Evolutionary conservation across 2,329 filamentous ascomycete species (phyloP).

Genomic region (Xylariaceae sp.): DNA sequence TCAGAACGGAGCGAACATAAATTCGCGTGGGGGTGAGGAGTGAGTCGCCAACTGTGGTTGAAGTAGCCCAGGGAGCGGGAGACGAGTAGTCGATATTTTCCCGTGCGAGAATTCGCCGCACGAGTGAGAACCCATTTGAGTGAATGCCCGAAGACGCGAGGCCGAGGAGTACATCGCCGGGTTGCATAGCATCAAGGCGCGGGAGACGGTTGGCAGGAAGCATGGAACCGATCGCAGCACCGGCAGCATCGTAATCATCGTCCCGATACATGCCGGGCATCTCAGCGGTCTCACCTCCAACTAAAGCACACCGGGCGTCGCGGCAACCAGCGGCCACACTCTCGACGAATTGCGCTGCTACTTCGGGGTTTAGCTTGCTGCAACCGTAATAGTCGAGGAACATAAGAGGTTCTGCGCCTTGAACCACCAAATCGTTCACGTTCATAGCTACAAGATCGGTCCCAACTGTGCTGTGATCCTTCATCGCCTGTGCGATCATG

Average conservation of each 20-base stretch:
- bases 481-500: conserved; percentile 87
- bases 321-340: conserved; percentile 87
- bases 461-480: conserved; percentile 90
- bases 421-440: conserved; percentile 94
- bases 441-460: conserved; percentile 99
- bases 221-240: conserved; percentile 85
- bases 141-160: conserved; percentile 84
- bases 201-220: conserved; percentile 69
- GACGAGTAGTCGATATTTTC: conserved; percentile 70
- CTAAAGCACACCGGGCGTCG: conserved; percentile 80
- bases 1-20: conserved; percentile 81
- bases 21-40: conserved; percentile 89
- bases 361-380: conserved; percentile 76
- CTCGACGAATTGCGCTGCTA: conserved; percentile 81
- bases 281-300: conserved; percentile 97
- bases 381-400: conserved; percentile 99
- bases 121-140: conserved; percentile 97
- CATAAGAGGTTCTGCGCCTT: conserved; percentile 90
- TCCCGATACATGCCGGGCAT: conserved; percentile 94
- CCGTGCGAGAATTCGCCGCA: conserved; percentile 79
- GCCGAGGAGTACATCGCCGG: conserved; percentile 82
- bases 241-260: conserved; percentile 90
- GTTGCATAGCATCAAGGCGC: conserved; percentile 68
- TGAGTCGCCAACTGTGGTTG: conserved; percentile 64
- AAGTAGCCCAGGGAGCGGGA: conserved; percentile 71